Conservation (phyloP, 2,329 filamentous ascomycete species). For the Aspergillus awamori region DNA sequence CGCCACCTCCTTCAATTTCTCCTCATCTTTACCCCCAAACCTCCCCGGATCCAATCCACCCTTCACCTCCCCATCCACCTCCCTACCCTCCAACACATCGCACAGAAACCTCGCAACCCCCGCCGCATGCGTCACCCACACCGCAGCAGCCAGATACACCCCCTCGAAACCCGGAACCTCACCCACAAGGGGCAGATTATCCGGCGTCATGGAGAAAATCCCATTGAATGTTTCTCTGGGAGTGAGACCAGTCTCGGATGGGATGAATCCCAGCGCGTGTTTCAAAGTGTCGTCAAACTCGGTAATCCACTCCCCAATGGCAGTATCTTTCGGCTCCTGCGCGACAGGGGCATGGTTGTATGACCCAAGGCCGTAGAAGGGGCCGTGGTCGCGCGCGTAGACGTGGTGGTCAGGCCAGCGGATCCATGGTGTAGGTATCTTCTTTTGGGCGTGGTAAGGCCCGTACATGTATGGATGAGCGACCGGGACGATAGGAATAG, state of each 20-base stretch:
- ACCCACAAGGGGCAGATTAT: conserved; percentile 39
- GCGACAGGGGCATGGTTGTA: conserved; percentile 36
- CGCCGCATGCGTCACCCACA: conserved; percentile 42
- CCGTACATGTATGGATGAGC: conserved; percentile 42
- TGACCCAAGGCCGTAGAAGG: conserved; percentile 36
- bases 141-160: conserved; percentile 36
- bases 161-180: conserved; percentile 26
- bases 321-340: conserved; percentile 22
- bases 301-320: conserved; percentile 27
- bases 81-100: conserved; percentile 18
- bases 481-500: conserved; percentile 38
- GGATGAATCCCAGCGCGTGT: conserved; percentile 23
- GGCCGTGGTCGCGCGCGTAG: conserved; percentile 40
- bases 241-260: conserved; percentile 17
- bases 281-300: conserved; percentile 27
- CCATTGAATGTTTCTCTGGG: conserved; percentile 33
- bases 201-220: conserved; percentile 40
- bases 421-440: conserved; percentile 34
- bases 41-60: conserved; percentile 29
- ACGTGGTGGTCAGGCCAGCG: conserved; percentile 41
- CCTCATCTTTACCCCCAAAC: conserved; percentile 26
- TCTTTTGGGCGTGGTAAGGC: conserved; percentile 17
- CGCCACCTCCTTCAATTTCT: conserved; percentile 26
- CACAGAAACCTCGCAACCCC: conserved; percentile 33
- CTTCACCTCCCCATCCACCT: conserved; percentile 22